Percentiles rank a stretch among this genome's conserved stretches.
Conservation (phyloP, 257 asterid genomes). For the Fraxinus pennsylvanica region DNA sequence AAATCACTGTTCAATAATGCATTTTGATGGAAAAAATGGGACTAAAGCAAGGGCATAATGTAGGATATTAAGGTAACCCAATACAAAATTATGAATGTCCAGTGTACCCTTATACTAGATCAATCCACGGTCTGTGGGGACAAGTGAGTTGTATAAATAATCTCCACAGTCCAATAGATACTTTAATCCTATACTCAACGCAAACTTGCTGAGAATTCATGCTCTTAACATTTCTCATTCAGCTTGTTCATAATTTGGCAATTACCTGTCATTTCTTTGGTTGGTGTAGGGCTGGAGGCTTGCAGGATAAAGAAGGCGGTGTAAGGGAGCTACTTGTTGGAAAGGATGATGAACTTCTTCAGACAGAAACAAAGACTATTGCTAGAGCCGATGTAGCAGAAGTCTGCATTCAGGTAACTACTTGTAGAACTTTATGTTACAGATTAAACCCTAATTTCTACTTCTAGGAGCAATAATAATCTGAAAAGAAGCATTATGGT, state of each 20-base stretch:
- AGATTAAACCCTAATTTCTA: background rate
- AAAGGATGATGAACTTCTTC: conserved; percentile 85
- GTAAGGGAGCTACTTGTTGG: conserved; percentile 77
- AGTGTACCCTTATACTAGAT: background rate
- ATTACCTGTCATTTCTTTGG: background rate
- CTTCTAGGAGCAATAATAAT: background rate
- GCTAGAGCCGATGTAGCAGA: conserved; percentile 92
- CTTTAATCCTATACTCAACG: background rate
- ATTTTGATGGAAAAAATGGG: too few relatives aligned
- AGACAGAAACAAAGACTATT: conserved; percentile 71
- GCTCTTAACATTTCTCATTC: background rate
- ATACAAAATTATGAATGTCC: background rate
- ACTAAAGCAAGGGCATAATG: background rate
- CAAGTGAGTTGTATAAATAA: too few relatives aligned
- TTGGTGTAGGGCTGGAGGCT: conserved; percentile 81
- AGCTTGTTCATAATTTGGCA: background rate
- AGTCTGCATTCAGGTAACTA: conserved; percentile 77
- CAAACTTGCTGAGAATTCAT: background rate
- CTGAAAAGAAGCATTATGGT: background rate
- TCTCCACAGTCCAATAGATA: background rate
- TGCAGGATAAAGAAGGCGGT: conserved; percentile 94
- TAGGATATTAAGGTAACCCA: background rate
- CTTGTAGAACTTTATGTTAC: background rate
- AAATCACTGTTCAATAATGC: too few relatives aligned
- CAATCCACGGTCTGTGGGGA: background rate